Evolutionary conservation across 2,329 filamentous ascomycete species (phyloP).

Genomic region (Aaosphaeria arxii): DNA sequence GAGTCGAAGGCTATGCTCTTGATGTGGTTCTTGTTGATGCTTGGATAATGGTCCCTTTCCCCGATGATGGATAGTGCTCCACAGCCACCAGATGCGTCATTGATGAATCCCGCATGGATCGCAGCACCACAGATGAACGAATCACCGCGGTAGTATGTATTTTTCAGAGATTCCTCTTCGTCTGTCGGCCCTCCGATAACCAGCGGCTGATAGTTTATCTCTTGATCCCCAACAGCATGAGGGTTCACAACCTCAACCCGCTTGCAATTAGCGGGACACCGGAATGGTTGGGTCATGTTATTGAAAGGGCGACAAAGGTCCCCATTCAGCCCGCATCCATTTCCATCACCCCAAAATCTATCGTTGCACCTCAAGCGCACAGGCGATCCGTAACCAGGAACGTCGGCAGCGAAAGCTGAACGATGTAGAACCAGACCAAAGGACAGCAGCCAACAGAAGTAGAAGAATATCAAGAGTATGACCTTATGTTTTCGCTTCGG

Average conservation of each 20-base stretch:
- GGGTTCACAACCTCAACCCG: conserved; percentile 66
- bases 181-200: conserved; percentile 54
- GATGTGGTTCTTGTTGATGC: conserved; percentile 70
- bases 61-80: conserved; percentile 76
- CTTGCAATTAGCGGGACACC: conserved; percentile 71
- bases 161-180: conserved; percentile 36
- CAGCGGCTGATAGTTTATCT: conserved; percentile 54
- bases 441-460: conserved; percentile 65
- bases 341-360: conserved; percentile 68
- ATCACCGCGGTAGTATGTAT: conserved; percentile 77
- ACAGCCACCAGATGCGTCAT: conserved; percentile 71
- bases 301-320: conserved; percentile 73
- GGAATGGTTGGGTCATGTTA: conserved; percentile 67
- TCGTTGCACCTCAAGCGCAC: conserved; percentile 64
- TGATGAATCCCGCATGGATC: conserved; percentile 78
- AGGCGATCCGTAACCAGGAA: conserved; percentile 66
- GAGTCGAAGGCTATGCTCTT: conserved; percentile 76
- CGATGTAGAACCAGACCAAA: conserved; percentile 68
- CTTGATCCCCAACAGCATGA: conserved; percentile 69
- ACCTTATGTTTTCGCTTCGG: conserved; percentile 59
- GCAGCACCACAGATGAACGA: conserved; percentile 84
- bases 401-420: conserved; percentile 58
- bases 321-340: conserved; percentile 72
- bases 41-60: conserved; percentile 60
- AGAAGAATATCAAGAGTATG: conserved; percentile 58